Percentiles rank a stretch among this genome's conserved stretches.
Conservation (phyloP, 1,284 basidiomycete genomes). For the Melampsora americana region DNA sequence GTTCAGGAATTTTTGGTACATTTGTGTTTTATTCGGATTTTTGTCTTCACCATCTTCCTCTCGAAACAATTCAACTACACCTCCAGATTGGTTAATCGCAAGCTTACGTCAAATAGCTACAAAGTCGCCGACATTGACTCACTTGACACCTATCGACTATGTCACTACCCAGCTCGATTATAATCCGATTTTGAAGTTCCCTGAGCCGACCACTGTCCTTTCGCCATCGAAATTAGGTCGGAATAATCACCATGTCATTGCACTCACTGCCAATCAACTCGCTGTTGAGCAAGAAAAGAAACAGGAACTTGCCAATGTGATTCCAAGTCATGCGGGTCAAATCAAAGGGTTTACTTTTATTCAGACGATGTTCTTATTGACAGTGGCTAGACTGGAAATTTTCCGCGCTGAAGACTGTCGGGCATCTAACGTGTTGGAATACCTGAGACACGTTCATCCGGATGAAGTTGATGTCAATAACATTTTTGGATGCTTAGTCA, state of each 20-base stretch:
- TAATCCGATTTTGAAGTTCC: conserved; percentile 70
- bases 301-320: conserved; percentile 55
- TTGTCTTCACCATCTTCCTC: conserved; percentile 58
- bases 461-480: conserved; percentile 64
- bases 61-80: conserved; percentile 63
- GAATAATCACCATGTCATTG: conserved; percentile 9
- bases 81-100: conserved; percentile 39
- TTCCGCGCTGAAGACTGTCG: conserved; percentile 76
- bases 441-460: conserved; percentile 83
- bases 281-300: conserved; percentile 46
- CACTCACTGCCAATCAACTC: conserved; percentile 18
- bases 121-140: conserved; percentile 80
- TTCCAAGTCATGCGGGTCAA: conserved; percentile 69
- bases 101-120: conserved; percentile 73
- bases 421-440: conserved; percentile 77
- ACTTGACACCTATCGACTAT: conserved; percentile 78
- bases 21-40: conserved; percentile 80
- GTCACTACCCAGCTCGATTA: conserved; percentile 87
- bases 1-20: conserved; percentile 93
- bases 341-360: conserved; percentile 73
- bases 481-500: conserved; percentile 73
- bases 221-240: conserved; percentile 25
- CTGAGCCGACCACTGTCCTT: conserved; percentile 9
- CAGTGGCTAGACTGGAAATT: conserved; percentile 84
- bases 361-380: conserved; percentile 80